A percentile compares a stretch with the other conserved stretches of the same genome.
Evolutionary conservation across 2,329 filamentous ascomycete genomes (phyloP).

Genomic region (Pseudocercospora musae): DNA sequence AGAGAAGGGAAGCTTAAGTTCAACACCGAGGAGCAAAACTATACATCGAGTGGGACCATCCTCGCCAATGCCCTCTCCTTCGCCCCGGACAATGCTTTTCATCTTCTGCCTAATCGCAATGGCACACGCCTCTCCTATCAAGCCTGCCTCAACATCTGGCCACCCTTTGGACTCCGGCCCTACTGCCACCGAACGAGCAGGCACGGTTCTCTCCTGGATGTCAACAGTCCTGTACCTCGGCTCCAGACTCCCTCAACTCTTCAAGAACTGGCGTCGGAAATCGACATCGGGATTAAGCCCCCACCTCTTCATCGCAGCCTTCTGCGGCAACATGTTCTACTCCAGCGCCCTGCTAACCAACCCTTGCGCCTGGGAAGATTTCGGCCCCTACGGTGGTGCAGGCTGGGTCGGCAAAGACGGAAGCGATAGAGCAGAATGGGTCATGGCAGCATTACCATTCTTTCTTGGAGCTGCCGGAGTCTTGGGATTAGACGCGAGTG

Average conservation of each 20-base stretch:
- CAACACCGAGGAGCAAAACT: constrained; percentile 25
- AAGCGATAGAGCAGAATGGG: constrained; percentile 55
- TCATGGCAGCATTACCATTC: constrained; percentile 58
- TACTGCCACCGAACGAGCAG: constrained; percentile 43
- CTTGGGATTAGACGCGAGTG: constrained; percentile 58
- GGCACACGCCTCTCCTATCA: constrained; percentile 38
- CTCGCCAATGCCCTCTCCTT: constrained; percentile 44
- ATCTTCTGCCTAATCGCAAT: constrained; percentile 46
- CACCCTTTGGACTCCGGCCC: constrained; percentile 19
- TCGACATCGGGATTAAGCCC: constrained; percentile 63
- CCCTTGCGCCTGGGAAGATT: constrained; percentile 60
- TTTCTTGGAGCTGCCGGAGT: constrained; percentile 65
- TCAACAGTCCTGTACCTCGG: constrained; percentile 57
- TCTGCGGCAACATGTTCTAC: constrained; percentile 67
- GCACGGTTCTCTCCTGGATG: constrained; percentile 55
- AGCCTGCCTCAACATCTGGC: constrained; percentile 1
- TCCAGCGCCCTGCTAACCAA: constrained; percentile 60
- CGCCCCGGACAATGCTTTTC: constrained; percentile 47
- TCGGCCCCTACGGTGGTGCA: constrained; percentile 52
- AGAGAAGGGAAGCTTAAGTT: constrained; percentile 25
- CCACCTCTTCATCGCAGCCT: constrained; percentile 62
- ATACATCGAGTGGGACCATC: constrained; percentile 32
- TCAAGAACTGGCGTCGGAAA: constrained; percentile 62
- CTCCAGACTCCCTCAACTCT: constrained; percentile 62
- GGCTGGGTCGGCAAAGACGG: constrained; percentile 59